Conservation (phyloP, 1,284 basidiomycete species). For the Cystobasidium slooffiae region DNA sequence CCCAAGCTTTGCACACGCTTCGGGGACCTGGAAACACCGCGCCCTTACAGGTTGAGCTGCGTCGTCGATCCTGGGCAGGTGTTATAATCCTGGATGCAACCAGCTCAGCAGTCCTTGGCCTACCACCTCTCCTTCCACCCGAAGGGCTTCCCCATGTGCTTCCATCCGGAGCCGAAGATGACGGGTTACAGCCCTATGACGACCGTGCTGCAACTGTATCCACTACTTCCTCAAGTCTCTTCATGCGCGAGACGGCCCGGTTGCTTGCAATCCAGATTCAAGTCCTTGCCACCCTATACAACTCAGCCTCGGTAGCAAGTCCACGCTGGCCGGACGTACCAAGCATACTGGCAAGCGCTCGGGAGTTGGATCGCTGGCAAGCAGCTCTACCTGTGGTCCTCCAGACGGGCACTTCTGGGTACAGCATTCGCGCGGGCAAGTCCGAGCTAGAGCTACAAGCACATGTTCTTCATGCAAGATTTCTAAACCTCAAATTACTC, state of each 20-base stretch:
- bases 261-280: conserved; percentile 14
- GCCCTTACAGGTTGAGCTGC: neutral
- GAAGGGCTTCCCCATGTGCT: conserved; percentile 1
- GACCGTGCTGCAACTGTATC: neutral
- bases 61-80: conserved; percentile 4
- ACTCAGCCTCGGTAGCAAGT: neutral
- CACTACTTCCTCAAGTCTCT: neutral
- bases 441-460: conserved; percentile 20
- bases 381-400: neutral
- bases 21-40: neutral
- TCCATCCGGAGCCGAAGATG: conserved; percentile 6
- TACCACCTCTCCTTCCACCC: conserved; percentile 4
- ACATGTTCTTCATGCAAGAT: conserved; percentile 7
- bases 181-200: neutral
- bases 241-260: conserved; percentile 7
- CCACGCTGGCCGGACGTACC: conserved; percentile 8
- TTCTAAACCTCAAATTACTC: neutral
- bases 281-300: conserved; percentile 10
- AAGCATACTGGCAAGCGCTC: conserved; percentile 1
- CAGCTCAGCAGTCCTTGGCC: conserved; percentile 2
- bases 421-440: neutral
- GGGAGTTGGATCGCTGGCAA: conserved; percentile 2
- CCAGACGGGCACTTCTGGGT: neutral
- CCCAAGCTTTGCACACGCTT: conserved; percentile 1
- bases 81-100: conserved; percentile 18